Evolutionary conservation across 2,329 filamentous ascomycete species (phyloP).

Genomic region (Alternaria hordeiaustralica): DNA sequence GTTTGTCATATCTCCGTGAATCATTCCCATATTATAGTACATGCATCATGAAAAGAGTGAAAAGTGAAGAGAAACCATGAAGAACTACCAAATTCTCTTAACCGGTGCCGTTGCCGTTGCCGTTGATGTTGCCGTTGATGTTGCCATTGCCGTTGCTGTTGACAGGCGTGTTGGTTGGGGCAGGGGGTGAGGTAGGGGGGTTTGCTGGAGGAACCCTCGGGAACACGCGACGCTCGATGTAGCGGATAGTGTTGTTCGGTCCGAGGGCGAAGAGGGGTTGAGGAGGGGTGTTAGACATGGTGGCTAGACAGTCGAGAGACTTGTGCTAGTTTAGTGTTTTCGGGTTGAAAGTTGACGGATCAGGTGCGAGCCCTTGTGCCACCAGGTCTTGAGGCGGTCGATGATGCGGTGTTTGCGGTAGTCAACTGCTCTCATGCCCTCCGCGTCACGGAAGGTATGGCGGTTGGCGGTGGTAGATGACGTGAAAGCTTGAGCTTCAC

Average conservation of each 20-base stretch:
- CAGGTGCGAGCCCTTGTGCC: constrained; percentile 29
- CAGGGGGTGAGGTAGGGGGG: neutral
- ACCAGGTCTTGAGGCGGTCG: constrained; percentile 28
- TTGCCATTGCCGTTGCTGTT: neutral
- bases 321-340: constrained; percentile 1
- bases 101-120: neutral
- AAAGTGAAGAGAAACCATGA: neutral
- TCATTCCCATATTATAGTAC: neutral
- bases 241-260: neutral
- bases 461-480: constrained; percentile 23
- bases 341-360: constrained; percentile 21
- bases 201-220: neutral
- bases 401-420: constrained; percentile 31
- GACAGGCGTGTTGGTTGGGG: neutral
- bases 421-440: constrained; percentile 29
- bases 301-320: neutral
- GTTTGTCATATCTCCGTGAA: neutral
- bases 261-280: neutral
- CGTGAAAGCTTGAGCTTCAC: constrained; percentile 26
- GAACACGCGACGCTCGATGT: neutral
- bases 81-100: neutral
- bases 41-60: neutral
- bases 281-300: neutral
- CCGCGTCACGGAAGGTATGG: constrained; percentile 33
- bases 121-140: too few relatives aligned